phyloP scores from a whole-genome alignment of 495 filamentous ascomycete genomes.

The Endocarpon pusillum region DNA sequence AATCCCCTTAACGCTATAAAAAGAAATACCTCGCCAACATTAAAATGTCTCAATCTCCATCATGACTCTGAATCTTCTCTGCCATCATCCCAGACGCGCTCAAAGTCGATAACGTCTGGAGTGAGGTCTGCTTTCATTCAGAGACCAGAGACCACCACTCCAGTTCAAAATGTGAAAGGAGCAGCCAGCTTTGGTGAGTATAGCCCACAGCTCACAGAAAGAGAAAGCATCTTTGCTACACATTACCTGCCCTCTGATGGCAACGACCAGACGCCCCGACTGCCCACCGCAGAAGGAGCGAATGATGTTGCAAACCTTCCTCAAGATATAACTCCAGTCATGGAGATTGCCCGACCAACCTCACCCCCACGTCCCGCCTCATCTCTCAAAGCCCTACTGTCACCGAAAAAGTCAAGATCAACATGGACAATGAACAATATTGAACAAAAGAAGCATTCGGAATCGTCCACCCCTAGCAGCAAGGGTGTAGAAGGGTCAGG shows the following conservation, averaged over 20 bases:
- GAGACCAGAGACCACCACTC: slow-evolving; percentile 17
- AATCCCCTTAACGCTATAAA: slow-evolving; percentile 30
- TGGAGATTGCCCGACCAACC: slow-evolving; percentile 18
- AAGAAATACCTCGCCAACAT: slow-evolving; percentile 33
- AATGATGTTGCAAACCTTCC: slow-evolving; percentile 12
- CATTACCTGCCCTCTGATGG: slow-evolving; percentile 36
- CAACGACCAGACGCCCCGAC: slow-evolving; percentile 29
- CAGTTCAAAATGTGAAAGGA: not conserved
- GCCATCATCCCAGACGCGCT: slow-evolving; percentile 14
- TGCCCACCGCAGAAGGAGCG: slow-evolving; percentile 21
- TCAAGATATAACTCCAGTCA: slow-evolving; percentile 15
- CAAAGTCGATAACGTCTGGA: slow-evolving; percentile 27
- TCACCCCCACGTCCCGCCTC: slow-evolving; percentile 12
- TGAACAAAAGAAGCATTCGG: no score
- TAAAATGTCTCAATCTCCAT: slow-evolving; percentile 18
- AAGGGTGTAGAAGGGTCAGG: no score
- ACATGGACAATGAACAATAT: not conserved
- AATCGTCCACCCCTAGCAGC: no score
- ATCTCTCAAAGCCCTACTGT: slow-evolving; percentile 22
- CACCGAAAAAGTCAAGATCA: slow-evolving; percentile 2
- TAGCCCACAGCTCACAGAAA: slow-evolving; percentile 38
- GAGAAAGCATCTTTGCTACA: slow-evolving; percentile 48
- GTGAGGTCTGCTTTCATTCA: slow-evolving; percentile 19
- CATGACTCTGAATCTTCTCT: slow-evolving; percentile 30
- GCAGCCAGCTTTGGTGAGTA: slow-evolving; percentile 9